Conservation (phyloP, 768 basidiomycete species). For the Rhodocollybia butyracea region DNA sequence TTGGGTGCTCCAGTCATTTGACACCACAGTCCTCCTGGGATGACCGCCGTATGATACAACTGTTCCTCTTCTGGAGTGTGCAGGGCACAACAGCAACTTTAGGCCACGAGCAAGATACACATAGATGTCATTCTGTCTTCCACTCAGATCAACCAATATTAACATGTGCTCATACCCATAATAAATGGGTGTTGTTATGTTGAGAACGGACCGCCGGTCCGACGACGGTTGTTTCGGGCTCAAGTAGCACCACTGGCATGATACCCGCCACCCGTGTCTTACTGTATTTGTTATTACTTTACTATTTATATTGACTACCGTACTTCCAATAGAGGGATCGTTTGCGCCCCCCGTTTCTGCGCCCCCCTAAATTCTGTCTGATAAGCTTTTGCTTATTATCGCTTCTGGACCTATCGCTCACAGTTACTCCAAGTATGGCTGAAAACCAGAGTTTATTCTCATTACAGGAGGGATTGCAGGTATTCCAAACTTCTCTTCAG, state of each 20-base stretch:
- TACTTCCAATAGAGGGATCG: too few species aligned
- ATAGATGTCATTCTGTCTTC: neutral
- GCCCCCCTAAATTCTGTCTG: too few species aligned
- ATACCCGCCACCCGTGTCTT: too few species aligned
- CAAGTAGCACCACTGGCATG: too few species aligned
- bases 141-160: neutral
- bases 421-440: neutral
- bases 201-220: too few species aligned
- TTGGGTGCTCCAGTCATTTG: neutral
- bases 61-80: neutral
- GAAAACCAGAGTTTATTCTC: neutral
- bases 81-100: neutral
- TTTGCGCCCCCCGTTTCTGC: too few species aligned
- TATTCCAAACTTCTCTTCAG: constrained; percentile 13
- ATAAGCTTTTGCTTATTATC: too few species aligned
- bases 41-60: neutral
- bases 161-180: neutral
- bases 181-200: neutral
- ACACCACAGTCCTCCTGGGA: neutral
- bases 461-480: constrained; percentile 11
- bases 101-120: neutral
- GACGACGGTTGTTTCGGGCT: too few species aligned
- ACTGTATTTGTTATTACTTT: too few species aligned
- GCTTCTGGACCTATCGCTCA: too few species aligned
- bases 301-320: too few species aligned